A percentile compares a stretch with the other conserved stretches of the same genome.
Evolutionary conservation across 495 filamentous ascomycete species (phyloP).

Genomic region (Corynascus novoguineensis): DNA sequence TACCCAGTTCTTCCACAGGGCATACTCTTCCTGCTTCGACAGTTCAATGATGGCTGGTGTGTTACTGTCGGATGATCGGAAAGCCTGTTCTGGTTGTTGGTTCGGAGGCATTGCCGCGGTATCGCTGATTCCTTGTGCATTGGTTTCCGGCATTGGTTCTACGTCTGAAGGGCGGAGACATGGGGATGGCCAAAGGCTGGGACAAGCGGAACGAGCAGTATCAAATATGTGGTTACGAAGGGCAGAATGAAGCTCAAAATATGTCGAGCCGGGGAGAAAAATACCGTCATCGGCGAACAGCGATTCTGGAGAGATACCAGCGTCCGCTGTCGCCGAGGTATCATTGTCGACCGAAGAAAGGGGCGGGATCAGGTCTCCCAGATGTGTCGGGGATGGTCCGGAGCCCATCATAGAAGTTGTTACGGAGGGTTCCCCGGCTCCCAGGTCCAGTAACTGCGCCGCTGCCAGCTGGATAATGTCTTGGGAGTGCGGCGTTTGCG

Average conservation of each 20-base stretch:
- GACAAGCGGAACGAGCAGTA: background rate
- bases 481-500: background rate
- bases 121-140: background rate
- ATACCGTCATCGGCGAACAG: constrained; percentile 1
- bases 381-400: background rate
- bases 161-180: background rate
- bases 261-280: background rate
- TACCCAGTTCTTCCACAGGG: constrained; percentile 2
- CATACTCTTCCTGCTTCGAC: constrained; percentile 1
- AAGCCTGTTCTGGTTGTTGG: background rate
- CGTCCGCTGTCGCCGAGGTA: background rate
- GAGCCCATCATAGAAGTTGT: background rate
- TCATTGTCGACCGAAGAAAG: background rate
- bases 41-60: background rate
- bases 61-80: background rate
- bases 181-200: background rate
- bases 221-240: constrained; percentile 1
- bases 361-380: background rate
- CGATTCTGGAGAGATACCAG: background rate
- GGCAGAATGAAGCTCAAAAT: background rate
- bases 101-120: background rate
- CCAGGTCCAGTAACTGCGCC: background rate
- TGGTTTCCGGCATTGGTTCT: background rate
- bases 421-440: background rate
- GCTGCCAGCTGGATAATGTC: background rate